Conservation (phyloP, 306 rosid genomes). For the Vigna angularis region DNA sequence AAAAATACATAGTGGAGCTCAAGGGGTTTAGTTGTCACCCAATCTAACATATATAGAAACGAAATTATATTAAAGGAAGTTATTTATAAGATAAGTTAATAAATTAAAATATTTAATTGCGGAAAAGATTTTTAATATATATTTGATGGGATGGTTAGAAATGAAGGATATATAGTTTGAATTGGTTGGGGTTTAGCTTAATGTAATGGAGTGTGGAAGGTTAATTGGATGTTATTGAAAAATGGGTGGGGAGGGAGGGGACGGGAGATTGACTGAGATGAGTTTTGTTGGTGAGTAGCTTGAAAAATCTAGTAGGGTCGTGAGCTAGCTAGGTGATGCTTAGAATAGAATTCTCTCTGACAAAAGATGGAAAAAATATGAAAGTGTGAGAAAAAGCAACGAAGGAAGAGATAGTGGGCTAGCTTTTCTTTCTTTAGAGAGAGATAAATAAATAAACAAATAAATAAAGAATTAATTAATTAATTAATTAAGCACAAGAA, state of each 20-base stretch:
- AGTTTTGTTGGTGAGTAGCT: conserved; percentile 31
- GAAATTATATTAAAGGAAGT: neutral
- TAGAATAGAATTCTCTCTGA: conserved; percentile 69
- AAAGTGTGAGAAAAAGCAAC: conserved; percentile 57
- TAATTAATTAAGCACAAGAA: conserved; percentile 8
- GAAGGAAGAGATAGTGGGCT: conserved; percentile 69
- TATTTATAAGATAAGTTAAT: too few species aligned
- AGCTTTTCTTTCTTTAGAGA: conserved; percentile 63
- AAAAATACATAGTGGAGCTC: neutral
- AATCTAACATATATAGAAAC: neutral
- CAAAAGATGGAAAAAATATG: conserved; percentile 56
- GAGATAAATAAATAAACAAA: neutral
- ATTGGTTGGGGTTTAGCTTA: conserved; percentile 29
- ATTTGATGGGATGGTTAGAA: neutral
- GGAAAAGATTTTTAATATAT: too few species aligned
- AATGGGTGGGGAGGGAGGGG: neutral
- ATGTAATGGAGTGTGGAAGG: conserved; percentile 54
- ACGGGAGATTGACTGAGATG: conserved; percentile 37
- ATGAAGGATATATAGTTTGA: neutral
- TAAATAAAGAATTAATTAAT: neutral
- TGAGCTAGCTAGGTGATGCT: conserved; percentile 51
- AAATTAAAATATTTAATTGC: neutral
- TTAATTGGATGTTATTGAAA: neutral
- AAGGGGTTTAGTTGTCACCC: conserved; percentile 12
- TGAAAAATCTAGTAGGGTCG: conserved; percentile 40